These are phyloP conservation scores for Geum urbanum DNA, from an alignment of 306 rosid species.

Conservation along the genomic window DNA sequence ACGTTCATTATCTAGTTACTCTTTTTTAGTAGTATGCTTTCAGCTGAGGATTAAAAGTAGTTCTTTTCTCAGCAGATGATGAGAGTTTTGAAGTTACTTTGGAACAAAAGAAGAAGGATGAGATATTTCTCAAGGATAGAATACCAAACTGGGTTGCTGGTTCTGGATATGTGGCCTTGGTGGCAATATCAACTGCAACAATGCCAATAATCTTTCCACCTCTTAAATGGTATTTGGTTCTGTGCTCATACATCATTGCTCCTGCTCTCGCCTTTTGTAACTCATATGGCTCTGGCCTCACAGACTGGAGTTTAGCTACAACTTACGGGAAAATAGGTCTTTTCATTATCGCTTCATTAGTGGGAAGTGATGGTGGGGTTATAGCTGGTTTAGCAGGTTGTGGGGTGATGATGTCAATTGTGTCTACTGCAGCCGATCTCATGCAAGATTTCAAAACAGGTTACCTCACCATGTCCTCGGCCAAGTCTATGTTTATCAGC, in stretches of 20 bases:
- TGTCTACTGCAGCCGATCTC: constrained; percentile 94
- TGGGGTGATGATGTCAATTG: constrained; percentile 94
- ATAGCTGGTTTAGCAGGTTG: constrained; percentile 77
- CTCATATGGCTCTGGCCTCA: constrained; percentile 88
- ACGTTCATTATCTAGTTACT: background rate
- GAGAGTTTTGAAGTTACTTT: constrained; percentile 38
- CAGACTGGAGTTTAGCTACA: constrained; percentile 71
- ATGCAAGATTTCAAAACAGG: constrained; percentile 99
- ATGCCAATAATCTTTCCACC: constrained; percentile 88
- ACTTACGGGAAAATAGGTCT: constrained; percentile 94
- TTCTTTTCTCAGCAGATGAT: constrained; percentile 41
- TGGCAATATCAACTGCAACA: constrained; percentile 61
- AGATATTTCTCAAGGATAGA: constrained; percentile 67
- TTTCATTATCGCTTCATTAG: constrained; percentile 69
- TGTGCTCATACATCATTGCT: constrained; percentile 74
- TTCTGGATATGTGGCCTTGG: constrained; percentile 74
- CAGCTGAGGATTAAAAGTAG: constrained; percentile 22
- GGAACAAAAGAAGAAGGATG: constrained; percentile 60
- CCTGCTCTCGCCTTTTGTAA: constrained; percentile 95
- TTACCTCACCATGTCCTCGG: constrained; percentile 88
- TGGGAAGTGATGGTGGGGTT: constrained; percentile 79
- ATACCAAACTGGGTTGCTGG: constrained; percentile 88
- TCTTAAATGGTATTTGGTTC: constrained; percentile 88
- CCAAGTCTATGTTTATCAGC: constrained; percentile 90
- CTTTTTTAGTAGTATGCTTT: constrained; percentile 4